Evolutionary conservation across 2,329 filamentous ascomycete species (phyloP).

Genomic region (Metarhizium guizhouense): DNA sequence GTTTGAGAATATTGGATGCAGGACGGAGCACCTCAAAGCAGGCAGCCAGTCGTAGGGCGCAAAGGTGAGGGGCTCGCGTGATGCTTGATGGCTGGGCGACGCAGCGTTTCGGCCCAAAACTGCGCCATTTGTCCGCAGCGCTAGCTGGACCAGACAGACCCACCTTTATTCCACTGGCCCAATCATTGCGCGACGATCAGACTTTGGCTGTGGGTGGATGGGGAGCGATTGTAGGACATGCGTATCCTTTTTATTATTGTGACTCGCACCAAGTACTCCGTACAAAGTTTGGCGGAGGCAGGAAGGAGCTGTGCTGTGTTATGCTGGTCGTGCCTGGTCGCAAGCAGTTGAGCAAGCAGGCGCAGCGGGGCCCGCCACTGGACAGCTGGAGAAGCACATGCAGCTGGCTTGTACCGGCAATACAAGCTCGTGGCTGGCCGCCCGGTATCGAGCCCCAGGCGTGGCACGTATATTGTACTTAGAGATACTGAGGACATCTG

Average conservation of each 20-base stretch:
- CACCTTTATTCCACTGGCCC: constrained; percentile 12
- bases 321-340: too few relatives aligned
- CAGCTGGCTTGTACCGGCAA: too few relatives aligned
- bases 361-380: too few relatives aligned
- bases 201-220: constrained; percentile 15
- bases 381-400: too few relatives aligned
- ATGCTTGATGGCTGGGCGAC: constrained; percentile 2
- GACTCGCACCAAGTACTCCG: not conserved
- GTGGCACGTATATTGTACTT: too few relatives aligned
- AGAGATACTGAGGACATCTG: too few relatives aligned
- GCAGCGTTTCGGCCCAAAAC: constrained; percentile 14
- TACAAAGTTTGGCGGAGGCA: not conserved
- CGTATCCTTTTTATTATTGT: too few relatives aligned
- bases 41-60: not conserved
- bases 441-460: too few relatives aligned
- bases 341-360: too few relatives aligned
- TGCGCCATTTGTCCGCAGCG: constrained; percentile 9
- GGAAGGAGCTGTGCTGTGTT: too few relatives aligned
- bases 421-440: too few relatives aligned
- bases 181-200: constrained; percentile 27
- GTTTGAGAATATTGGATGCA: too few relatives aligned
- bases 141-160: constrained; percentile 9
- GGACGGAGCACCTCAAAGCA: not conserved
- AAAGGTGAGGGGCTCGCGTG: constrained; percentile 3
- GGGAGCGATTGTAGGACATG: not conserved